Base-by-base conservation (phyloP, 768 basidiomycete genomes). In the Rubroboletus satanas region DNA sequence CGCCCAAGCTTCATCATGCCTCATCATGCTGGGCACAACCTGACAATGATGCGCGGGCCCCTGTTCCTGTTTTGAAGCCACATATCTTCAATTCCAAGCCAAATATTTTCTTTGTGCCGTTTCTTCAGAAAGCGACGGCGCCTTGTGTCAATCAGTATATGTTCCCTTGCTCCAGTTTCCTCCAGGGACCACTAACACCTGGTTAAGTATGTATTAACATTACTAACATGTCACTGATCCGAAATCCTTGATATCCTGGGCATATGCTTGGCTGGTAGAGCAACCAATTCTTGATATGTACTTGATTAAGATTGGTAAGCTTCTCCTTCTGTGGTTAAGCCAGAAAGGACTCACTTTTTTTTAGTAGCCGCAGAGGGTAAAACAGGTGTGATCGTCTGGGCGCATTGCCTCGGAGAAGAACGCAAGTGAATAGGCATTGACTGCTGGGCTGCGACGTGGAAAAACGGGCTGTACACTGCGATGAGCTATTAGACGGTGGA, bases 381-480 rank as follows among this genome's bases (percentile, higher is more conserved):
- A 37, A 28, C 44, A 29, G n/a, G 54, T 35, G 17, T 35, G 45
- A 57, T 42, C 43, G 5, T 23, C 41, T 23, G 10, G 10, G 18
- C 14, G 51, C 47, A 62, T 46, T 26, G 55, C 60, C 55, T 33
- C 14, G n/a, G 38, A 44, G 15, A 36, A 53, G 45, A 36, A 17
- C 10, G 17, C 12, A 5, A 35, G 21, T 32, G 26, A 35, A 43
- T 23, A 11, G 11, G 15, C 1, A 43, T 17, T 26, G 12, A 17
- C 35, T 21, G 21, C 17, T 26, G 28, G 45, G 7, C 7, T 5
- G 11, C 42, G 18, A 18, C 18, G 8, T 41, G 29, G 46, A 45
- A 43, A 33, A 23, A 29, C 11, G 15, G 50, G 54, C 62, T 64
- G 47, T 64, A 23, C 62, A 31, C 7, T 31, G 33, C 23, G 36